These are phyloP conservation scores for Trichosporon ovoides DNA, from an alignment of 1,284 basidiomycete species.

Conservation along the genomic window DNA sequence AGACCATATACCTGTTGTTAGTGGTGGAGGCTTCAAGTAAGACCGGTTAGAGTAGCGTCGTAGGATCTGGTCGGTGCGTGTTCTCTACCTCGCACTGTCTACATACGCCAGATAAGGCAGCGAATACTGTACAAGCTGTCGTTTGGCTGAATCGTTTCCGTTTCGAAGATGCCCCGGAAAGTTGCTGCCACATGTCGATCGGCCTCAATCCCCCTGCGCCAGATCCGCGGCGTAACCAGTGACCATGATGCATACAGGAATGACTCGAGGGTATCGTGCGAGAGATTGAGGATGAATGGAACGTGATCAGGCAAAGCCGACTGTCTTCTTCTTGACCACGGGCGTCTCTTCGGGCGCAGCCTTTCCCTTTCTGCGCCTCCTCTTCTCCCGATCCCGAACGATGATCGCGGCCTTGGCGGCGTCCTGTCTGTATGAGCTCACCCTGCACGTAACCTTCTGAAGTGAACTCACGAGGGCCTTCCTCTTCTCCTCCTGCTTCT, in stretches of 20 bases:
- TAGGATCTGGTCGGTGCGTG: too few relatives aligned
- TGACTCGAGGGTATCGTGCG: neutral
- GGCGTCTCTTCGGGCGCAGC: neutral
- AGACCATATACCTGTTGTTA: too few relatives aligned
- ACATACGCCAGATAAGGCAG: too few relatives aligned
- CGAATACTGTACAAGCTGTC: too few relatives aligned
- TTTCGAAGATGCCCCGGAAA: too few relatives aligned
- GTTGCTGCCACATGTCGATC: too few relatives aligned
- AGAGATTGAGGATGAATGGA: neutral
- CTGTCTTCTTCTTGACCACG: conserved; percentile 1
- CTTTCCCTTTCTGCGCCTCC: neutral
- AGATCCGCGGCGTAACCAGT: neutral
- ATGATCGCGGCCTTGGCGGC: conserved; percentile 1
- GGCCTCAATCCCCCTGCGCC: too few relatives aligned
- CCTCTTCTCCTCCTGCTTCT: conserved; percentile 23
- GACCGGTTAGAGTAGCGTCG: too few relatives aligned
- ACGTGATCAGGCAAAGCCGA: neutral
- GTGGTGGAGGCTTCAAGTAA: too few relatives aligned
- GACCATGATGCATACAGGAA: conserved; percentile 5
- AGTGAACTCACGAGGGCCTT: conserved; percentile 32
- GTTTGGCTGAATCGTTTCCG: too few relatives aligned
- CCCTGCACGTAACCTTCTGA: too few relatives aligned
- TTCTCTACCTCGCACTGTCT: too few relatives aligned
- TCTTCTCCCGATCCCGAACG: conserved; percentile 2
- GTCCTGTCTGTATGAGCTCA: neutral